Percentiles rank a stretch among this genome's conserved stretches.
These are phyloP conservation scores for Blastobotrys ciferrii DNA, from an alignment of 1,139 yeast genomes.

Conservation along the genomic window DNA sequence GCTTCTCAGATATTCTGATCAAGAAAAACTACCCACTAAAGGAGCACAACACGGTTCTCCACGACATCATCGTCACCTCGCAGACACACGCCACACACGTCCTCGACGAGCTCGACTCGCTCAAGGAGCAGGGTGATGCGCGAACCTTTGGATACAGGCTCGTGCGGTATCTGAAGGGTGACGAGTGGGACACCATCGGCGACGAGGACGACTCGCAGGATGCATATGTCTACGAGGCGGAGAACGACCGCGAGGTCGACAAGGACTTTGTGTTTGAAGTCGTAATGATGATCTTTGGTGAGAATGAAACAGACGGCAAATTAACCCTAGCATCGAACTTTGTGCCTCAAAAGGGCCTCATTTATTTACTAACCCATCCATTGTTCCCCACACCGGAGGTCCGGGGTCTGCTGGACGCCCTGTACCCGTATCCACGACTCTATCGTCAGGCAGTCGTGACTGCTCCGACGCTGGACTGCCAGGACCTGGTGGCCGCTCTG, in stretches of 20 bases:
- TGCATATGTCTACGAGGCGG: slow-evolving; percentile 53
- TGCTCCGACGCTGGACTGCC: slow-evolving; percentile 64
- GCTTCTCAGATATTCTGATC: slow-evolving; percentile 28
- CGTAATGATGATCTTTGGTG: slow-evolving; percentile 45
- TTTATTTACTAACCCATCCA: slow-evolving; percentile 83
- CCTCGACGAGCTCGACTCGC: slow-evolving; percentile 32
- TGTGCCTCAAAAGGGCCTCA: slow-evolving; percentile 59
- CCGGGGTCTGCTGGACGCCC: slow-evolving; percentile 51
- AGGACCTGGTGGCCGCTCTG: slow-evolving; percentile 62
- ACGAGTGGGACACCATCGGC: slow-evolving; percentile 25
- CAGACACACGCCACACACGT: slow-evolving; percentile 21
- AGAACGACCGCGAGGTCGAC: slow-evolving; percentile 67
- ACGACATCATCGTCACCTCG: slow-evolving; percentile 21
- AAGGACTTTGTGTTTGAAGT: slow-evolving; percentile 52
- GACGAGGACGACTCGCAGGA: slow-evolving; percentile 17
- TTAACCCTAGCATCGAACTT: slow-evolving; percentile 25
- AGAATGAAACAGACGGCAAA: slow-evolving; percentile 16
- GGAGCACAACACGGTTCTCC: slow-evolving; percentile 27
- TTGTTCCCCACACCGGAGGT: slow-evolving; percentile 65
- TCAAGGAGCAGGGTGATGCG: slow-evolving; percentile 24
- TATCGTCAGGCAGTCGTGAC: slow-evolving; percentile 80
- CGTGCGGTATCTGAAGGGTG: slow-evolving; percentile 30
- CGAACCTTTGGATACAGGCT: slow-evolving; percentile 29
- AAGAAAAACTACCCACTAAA: slow-evolving; percentile 23
- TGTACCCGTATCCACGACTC: slow-evolving; percentile 56